These are phyloP conservation scores for Morella rubra DNA, from an alignment of 306 rosid genomes.

Conservation along the genomic window DNA sequence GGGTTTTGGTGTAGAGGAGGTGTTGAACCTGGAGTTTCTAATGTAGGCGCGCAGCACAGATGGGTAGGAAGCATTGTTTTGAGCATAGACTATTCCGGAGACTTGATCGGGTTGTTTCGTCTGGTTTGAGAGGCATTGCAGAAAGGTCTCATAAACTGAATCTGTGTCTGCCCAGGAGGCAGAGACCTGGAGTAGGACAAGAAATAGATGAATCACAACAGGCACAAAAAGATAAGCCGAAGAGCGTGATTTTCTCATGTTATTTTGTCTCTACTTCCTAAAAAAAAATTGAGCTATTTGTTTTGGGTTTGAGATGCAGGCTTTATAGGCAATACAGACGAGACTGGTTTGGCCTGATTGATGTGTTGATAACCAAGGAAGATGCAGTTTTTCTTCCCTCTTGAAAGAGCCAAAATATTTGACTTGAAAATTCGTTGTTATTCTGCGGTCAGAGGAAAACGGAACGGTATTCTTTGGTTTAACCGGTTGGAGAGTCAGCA, in stretches of 20 bases:
- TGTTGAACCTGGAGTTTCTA: slow-evolving; percentile 74
- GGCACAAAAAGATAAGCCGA: neutral
- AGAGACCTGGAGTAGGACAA: slow-evolving; percentile 31
- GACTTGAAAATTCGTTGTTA: too few species aligned
- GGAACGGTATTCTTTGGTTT: too few species aligned
- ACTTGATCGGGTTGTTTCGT: slow-evolving; percentile 31
- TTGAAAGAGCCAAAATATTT: too few species aligned
- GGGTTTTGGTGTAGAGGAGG: slow-evolving; percentile 66
- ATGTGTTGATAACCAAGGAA: too few species aligned
- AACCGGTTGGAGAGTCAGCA: too few species aligned
- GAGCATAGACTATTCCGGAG: slow-evolving; percentile 38
- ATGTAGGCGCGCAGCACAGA: slow-evolving; percentile 65
- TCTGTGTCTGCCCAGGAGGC: slow-evolving; percentile 34
- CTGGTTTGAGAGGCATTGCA: slow-evolving; percentile 47
- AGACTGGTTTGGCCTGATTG: too few species aligned
- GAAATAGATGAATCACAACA: slow-evolving; percentile 6
- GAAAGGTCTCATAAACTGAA: slow-evolving; percentile 44
- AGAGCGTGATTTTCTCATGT: neutral
- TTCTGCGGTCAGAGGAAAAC: too few species aligned
- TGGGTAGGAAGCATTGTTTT: slow-evolving; percentile 46
- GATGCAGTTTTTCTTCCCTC: too few species aligned
- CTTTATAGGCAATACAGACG: too few species aligned
- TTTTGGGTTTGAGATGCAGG: too few species aligned
- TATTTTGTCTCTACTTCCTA: too few species aligned
- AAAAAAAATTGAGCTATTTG: too few species aligned